A percentile compares a stretch with the other conserved stretches of the same genome.
phyloP scores from a whole-genome alignment of 768 basidiomycete genomes.

The Paxillus ammoniavirescens region DNA sequence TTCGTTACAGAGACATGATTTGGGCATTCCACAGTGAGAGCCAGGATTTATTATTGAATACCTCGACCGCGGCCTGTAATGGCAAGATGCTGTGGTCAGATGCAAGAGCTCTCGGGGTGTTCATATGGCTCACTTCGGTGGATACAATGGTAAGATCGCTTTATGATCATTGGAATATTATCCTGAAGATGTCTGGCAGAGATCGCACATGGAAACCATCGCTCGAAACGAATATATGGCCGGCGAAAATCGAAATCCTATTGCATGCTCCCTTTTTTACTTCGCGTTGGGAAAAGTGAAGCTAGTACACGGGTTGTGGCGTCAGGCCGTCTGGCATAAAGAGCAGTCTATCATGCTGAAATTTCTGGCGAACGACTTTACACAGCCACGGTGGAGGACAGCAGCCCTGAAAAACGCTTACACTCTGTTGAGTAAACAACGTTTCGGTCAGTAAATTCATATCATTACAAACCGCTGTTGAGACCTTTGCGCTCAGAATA shows the following conservation, averaged over 20 bases:
- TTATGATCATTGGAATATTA: not conserved
- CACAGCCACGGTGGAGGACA: constrained; percentile 78
- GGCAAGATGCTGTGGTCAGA: constrained; percentile 91
- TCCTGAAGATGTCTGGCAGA: constrained; percentile 42
- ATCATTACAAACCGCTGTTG: not conserved
- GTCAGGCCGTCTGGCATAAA: constrained; percentile 90
- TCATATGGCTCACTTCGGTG: constrained; percentile 80
- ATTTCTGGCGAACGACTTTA: constrained; percentile 90
- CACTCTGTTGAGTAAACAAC: constrained; percentile 83
- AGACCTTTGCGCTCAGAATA: constrained; percentile 61
- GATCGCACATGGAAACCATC: constrained; percentile 78
- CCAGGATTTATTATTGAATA: constrained; percentile 77
- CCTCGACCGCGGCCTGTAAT: constrained; percentile 68
- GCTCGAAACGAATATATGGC: constrained; percentile 93
- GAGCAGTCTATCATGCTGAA: constrained; percentile 89
- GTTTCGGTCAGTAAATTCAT: constrained; percentile 66
- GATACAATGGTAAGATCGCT: constrained; percentile 68
- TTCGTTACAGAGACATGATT: constrained; percentile 90
- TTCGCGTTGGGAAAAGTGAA: constrained; percentile 93
- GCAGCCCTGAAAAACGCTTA: constrained; percentile 97
- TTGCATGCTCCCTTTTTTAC: constrained; percentile 86
- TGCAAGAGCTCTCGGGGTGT: constrained; percentile 81
- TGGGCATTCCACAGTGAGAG: constrained; percentile 98
- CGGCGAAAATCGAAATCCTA: constrained; percentile 85
- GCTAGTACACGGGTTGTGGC: constrained; percentile 93